Base-by-base conservation (phyloP, 768 basidiomycete genomes). In the Hortiboletus flavorubellus region DNA sequence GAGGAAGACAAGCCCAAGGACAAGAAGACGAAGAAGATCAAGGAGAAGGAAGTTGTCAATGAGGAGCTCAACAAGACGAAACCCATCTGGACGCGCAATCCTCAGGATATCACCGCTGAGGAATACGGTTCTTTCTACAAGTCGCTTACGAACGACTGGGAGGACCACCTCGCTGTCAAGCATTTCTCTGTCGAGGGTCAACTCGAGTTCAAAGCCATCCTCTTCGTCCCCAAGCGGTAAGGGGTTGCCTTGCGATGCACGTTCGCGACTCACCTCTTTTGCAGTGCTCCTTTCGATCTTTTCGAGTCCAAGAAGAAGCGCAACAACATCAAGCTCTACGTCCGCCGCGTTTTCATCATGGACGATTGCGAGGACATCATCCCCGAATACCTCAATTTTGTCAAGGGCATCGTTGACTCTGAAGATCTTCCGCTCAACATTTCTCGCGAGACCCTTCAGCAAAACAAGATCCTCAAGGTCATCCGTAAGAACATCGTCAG, bases 241-340 rank as follows among this genome's bases (percentile, higher is more conserved):
- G 85, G 71, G 15, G 51, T 31, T 10, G 3, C 51, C 5, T 46
- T 38, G 6, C 39, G 33, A 50, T 30, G 33, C 0, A 12, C 18
- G 15, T 26, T 33, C 30, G 10, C 8, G 23, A 5, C 51, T 63
- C 14, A 45, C 51, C 59, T 34, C 60, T 16, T 7, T 50, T 42
- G 3, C 45, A 94, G 94, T 58, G 97, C 96, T 42, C 97, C 97
- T 49, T 98, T 98, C 76, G 97, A 99, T 70, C 89, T 99, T 73
- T 99, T 99, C 78, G 97, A 99, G 81, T 91, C 91, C 58, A 98
- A 99, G 89, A 98, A 98, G 91, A 98, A 98, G 86, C 92, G 96
- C 68, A 98, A 98, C 85, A 98, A 98, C 89, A 98, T 99, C 84
- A 99, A 99, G 80, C 94, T 99, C 73, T 99, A 98, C 72, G 97